Percentiles rank a stretch among this genome's conserved stretches.
Conservation (phyloP, 495 filamentous ascomycete genomes). For the Astrothelium subdiscretum region DNA sequence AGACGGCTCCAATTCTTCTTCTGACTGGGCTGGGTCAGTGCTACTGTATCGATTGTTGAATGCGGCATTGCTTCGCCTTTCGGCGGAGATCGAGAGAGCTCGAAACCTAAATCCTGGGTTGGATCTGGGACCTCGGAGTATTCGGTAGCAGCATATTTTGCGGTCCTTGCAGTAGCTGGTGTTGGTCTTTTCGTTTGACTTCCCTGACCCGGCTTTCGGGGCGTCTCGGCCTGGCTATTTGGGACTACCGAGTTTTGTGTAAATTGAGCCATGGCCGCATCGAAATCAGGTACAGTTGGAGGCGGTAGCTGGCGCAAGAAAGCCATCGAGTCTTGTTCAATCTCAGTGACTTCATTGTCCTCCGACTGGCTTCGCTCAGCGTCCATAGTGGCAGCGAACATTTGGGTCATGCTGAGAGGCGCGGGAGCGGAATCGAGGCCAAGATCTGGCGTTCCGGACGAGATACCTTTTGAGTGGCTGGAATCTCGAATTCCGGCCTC, state of each 20-base stretch:
- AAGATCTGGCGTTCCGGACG: conserved; percentile 10
- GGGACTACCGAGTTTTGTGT: conserved; percentile 2
- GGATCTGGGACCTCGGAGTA: conserved; percentile 56
- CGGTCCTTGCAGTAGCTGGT: background rate
- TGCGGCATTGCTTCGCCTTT: conserved; percentile 38
- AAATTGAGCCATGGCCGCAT: background rate
- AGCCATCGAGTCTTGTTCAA: conserved; percentile 36
- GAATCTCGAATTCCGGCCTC: conserved; percentile 3
- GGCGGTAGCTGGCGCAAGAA: conserved; percentile 43
- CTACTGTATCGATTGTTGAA: conserved; percentile 61
- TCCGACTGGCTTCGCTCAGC: conserved; percentile 21
- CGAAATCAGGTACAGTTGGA: conserved; percentile 35
- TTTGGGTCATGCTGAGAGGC: conserved; percentile 70
- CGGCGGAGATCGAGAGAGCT: conserved; percentile 43
- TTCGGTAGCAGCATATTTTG: conserved; percentile 37
- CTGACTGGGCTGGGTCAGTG: conserved; percentile 50
- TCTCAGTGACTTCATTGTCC: conserved; percentile 17
- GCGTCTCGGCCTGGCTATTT: conserved; percentile 3
- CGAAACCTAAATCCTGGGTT: conserved; percentile 78
- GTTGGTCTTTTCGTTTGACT: background rate
- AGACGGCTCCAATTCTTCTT: conserved; percentile 49
- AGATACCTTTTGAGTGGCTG: background rate
- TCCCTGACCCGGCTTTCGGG: background rate
- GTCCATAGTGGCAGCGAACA: conserved; percentile 85
- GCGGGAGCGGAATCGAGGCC: conserved; percentile 6